phyloP scores from a whole-genome alignment of 257 asterid species.

The Lycium ferocissimum region DNA sequence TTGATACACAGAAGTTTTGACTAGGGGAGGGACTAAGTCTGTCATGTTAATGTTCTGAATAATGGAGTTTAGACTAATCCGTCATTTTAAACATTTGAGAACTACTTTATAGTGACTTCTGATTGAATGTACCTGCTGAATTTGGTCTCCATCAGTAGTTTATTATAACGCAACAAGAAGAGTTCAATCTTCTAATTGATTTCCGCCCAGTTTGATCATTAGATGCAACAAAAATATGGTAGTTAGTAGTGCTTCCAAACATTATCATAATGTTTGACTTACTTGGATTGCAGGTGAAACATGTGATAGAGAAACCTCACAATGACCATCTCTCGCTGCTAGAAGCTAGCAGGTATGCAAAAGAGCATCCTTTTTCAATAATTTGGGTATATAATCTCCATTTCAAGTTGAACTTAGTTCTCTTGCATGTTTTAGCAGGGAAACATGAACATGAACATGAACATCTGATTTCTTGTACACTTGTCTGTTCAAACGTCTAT shows the following conservation, averaged over 20 bases:
- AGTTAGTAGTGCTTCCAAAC: neutral
- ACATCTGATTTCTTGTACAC: neutral
- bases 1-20: neutral
- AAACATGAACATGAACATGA: neutral
- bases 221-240: neutral
- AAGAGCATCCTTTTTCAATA: neutral
- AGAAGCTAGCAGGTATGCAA: slow-evolving; percentile 93
- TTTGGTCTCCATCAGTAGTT: neutral
- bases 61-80: neutral
- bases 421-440: neutral
- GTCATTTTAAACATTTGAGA: neutral
- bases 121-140: neutral
- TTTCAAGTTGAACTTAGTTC: slow-evolving; percentile 19
- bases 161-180: neutral
- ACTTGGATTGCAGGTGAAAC: slow-evolving; percentile 68
- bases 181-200: slow-evolving; percentile 4
- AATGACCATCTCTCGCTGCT: slow-evolving; percentile 96
- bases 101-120: slow-evolving; percentile 2
- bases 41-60: neutral
- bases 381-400: neutral
- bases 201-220: neutral
- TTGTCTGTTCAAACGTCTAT: neutral
- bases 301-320: slow-evolving; percentile 93
- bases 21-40: neutral
- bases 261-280: neutral